Base-by-base conservation (phyloP, 345 rosid species). In the Geranium brycei region DNA sequence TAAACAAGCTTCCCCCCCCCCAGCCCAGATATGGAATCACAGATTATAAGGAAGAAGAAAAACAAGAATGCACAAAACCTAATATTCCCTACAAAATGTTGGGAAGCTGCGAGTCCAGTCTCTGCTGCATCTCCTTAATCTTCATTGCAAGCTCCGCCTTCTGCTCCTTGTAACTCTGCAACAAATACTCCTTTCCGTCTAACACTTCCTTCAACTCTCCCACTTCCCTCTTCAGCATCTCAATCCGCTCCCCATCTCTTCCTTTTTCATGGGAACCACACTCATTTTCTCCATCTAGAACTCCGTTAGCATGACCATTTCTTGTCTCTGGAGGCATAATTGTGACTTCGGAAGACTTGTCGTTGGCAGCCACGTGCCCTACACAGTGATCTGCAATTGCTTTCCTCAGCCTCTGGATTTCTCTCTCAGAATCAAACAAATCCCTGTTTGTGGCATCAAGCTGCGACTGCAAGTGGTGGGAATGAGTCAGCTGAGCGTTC, bases 91-190 rank as follows among this genome's bases (percentile, higher is more conserved):
- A 93, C 85, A 90, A 90, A 76, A 93, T 88, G 71, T 79, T 78
- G 17, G 92, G 99, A n/a, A 93, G 82, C 78, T 86, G 97, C 23
- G 74, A 80, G 66, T 88, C 92, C 82, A 93, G 70, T 83, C 95
- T 88, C 69, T 78, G 83, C 78, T 86, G 95, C 84, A 93, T 62
- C 77, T 90, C 96, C 76, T 75, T 85, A 4, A 93, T 59, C 83
- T 86, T 90, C 80, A 80, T 23, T 4, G 91, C 78, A 18, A 90
- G 91, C 84, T 93, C 97, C 0, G 77, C 41, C 69, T 88, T 93
- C 80, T 93, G 96, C 72, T 88, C 95, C 68, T 90, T 93, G 73
- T 88, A 88, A 80, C 82, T 86, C 61, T 75, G 85, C 69, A 88
- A 58, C 78, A 93, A 74, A 75, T 76, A 93, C 31, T 90, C 92